Evolutionary conservation across 352 stramenopile genomes (phyloP).

Genomic region (Globisporangium iwayamae): DNA sequence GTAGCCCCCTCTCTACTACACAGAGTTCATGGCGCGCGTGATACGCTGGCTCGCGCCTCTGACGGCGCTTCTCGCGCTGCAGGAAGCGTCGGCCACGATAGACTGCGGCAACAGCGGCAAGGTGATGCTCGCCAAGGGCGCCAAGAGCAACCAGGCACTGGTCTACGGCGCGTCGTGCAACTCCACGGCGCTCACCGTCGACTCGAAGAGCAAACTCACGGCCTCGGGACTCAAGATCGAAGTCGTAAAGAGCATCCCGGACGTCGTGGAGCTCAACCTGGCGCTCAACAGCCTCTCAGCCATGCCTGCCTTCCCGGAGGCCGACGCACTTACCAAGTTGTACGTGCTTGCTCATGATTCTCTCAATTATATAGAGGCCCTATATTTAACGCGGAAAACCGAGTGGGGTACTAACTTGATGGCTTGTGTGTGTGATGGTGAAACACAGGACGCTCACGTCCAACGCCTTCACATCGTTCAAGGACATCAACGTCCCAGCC

Average conservation of each 20-base stretch:
- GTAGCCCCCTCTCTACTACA: background rate
- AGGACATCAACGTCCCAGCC: constrained; percentile 34
- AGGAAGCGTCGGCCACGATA: background rate
- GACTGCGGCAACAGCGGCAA: constrained; percentile 33
- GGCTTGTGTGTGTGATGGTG: background rate
- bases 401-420: background rate
- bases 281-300: constrained; percentile 53
- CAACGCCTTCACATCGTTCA: constrained; percentile 44
- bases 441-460: constrained; percentile 41
- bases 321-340: constrained; percentile 37
- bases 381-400: background rate
- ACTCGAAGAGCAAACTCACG: constrained; percentile 30
- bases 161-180: constrained; percentile 36
- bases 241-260: constrained; percentile 40
- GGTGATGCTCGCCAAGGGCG: constrained; percentile 37
- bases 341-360: constrained; percentile 15
- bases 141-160: constrained; percentile 25
- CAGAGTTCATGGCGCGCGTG: constrained; percentile 12
- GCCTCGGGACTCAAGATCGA: constrained; percentile 43
- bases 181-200: constrained; percentile 28
- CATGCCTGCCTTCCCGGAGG: constrained; percentile 22
- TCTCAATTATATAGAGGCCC: background rate
- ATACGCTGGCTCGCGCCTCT: constrained; percentile 7
- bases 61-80: background rate
- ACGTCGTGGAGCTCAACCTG: constrained; percentile 47